These are phyloP conservation scores for Penicillium pulvis DNA, from an alignment of 495 filamentous ascomycete genomes.

Conservation along the genomic window DNA sequence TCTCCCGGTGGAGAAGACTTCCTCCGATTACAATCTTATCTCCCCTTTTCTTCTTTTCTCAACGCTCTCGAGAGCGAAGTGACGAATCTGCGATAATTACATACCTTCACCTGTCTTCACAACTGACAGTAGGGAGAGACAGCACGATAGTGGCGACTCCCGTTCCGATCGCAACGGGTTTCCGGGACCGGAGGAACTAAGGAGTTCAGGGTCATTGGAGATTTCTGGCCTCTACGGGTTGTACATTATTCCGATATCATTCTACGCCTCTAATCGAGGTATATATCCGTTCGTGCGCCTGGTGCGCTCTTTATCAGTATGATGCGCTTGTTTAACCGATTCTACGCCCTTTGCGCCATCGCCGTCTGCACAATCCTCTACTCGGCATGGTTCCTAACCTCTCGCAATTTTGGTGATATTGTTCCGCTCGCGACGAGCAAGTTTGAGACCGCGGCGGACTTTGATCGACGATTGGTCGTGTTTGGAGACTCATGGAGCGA, in stretches of 20 bases:
- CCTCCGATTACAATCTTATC: constrained; percentile 3
- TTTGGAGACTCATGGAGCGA: constrained; percentile 56
- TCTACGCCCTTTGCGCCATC: constrained; percentile 36
- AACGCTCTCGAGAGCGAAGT: background rate
- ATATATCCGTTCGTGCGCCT: background rate
- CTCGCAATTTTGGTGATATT: constrained; percentile 29
- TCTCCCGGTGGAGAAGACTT: constrained; percentile 15
- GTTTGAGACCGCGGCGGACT: constrained; percentile 26
- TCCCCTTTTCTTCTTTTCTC: background rate
- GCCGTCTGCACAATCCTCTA: constrained; percentile 37
- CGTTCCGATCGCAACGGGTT: background rate
- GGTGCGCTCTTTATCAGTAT: constrained; percentile 5
- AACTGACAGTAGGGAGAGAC: background rate
- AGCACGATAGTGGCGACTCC: background rate
- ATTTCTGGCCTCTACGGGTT: background rate
- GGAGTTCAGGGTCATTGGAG: background rate
- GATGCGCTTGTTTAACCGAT: constrained; percentile 38
- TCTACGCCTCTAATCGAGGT: background rate
- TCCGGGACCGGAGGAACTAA: background rate
- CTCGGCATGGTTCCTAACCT: constrained; percentile 37
- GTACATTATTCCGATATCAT: background rate
- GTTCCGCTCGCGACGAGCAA: constrained; percentile 20
- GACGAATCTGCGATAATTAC: background rate
- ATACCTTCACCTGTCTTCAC: background rate
- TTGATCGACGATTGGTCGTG: constrained; percentile 44